phyloP scores from a whole-genome alignment of 768 basidiomycete species.

The Lentinus brumalis region DNA sequence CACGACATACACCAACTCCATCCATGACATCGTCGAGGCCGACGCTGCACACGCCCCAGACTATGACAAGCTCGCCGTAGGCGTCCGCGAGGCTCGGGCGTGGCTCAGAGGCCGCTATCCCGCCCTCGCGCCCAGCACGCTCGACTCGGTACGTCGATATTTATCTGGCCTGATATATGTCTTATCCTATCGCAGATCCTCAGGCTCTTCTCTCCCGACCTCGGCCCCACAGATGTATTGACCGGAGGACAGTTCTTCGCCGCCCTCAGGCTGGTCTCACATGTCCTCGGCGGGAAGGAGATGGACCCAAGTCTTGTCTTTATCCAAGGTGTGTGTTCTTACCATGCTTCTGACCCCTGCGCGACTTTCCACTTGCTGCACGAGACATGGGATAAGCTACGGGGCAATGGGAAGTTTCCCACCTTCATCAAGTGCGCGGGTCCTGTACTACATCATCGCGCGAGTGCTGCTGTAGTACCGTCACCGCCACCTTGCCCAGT shows the following conservation, averaged over 20 bases:
- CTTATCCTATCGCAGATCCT: conserved; percentile 51
- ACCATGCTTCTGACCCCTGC: background rate
- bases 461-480: background rate
- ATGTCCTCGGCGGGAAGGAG: conserved; percentile 58
- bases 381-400: background rate
- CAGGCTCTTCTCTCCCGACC: conserved; percentile 58
- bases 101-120: conserved; percentile 77
- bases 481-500: background rate
- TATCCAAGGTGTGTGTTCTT: conserved; percentile 62
- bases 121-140: conserved; percentile 47
- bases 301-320: conserved; percentile 71
- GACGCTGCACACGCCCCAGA: conserved; percentile 32
- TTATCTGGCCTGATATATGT: background rate
- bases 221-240: conserved; percentile 54
- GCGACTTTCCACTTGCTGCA: background rate
- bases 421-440: background rate
- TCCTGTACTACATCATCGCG: background rate
- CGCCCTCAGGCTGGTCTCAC: conserved; percentile 63
- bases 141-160: conserved; percentile 57
- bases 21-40: conserved; percentile 42
- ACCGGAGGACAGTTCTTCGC: conserved; percentile 79
- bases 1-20: conserved; percentile 59
- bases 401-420: background rate
- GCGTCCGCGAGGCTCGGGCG: conserved; percentile 68
- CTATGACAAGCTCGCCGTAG: conserved; percentile 55